Conservation (phyloP, 2,329 filamentous ascomycete species). For the Alternaria panax region DNA sequence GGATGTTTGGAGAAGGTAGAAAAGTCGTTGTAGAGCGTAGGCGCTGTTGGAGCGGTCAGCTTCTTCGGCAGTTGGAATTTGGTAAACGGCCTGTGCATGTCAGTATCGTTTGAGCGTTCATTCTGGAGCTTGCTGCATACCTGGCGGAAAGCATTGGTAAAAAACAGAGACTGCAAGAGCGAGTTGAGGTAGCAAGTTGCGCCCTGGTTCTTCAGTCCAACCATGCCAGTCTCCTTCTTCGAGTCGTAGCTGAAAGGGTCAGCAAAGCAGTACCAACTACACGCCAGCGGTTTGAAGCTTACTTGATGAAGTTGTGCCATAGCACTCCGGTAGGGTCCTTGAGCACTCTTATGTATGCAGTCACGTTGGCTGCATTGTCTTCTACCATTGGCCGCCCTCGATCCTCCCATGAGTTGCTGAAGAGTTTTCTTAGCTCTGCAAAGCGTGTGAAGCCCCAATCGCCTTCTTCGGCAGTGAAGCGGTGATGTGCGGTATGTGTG, state of each 20-base stretch:
- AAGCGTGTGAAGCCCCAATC: constrained; percentile 99
- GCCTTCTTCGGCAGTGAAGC: constrained; percentile 94
- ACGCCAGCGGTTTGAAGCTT: constrained; percentile 18
- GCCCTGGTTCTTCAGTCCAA: constrained; percentile 95
- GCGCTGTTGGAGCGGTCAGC: constrained; percentile 85
- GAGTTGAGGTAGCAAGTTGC: constrained; percentile 68
- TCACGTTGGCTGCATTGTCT: constrained; percentile 78
- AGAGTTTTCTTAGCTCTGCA: constrained; percentile 84
- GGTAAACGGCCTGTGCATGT: constrained; percentile 80
- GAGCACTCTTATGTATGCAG: constrained; percentile 80
- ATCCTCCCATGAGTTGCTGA: constrained; percentile 78
- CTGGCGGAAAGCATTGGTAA: constrained; percentile 87
- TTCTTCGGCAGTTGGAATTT: constrained; percentile 91
- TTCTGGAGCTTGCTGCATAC: constrained; percentile 53
- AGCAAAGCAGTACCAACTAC: neutral
- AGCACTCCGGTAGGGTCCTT: constrained; percentile 88
- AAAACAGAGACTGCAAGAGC: constrained; percentile 56
- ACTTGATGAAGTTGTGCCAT: constrained; percentile 88
- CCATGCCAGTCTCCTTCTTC: constrained; percentile 98
- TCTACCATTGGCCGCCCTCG: constrained; percentile 75
- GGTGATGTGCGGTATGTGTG: constrained; percentile 83
- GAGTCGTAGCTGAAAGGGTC: constrained; percentile 74
- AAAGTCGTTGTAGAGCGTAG: constrained; percentile 90
- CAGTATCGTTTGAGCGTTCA: constrained; percentile 1
- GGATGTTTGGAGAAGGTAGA: constrained; percentile 92